phyloP scores from a whole-genome alignment of 2,329 filamentous ascomycete genomes.

The Pezicula neosporulosa region DNA sequence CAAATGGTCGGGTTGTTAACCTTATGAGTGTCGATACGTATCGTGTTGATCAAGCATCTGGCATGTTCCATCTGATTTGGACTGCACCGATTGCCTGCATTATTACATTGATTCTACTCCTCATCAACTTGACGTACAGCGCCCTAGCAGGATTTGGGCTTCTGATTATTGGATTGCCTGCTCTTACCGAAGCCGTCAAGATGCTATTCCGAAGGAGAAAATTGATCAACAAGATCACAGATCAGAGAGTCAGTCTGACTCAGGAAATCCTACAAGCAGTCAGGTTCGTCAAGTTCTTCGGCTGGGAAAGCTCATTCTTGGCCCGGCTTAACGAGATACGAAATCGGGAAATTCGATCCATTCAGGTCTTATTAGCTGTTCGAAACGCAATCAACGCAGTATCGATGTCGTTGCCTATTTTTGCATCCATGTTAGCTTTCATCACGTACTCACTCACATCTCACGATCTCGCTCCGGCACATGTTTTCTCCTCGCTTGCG shows the following conservation, averaged over 20 bases:
- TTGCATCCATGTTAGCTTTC: conserved; percentile 90
- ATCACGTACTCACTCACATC: conserved; percentile 70
- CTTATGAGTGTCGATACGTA: conserved; percentile 93
- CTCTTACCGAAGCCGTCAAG: conserved; percentile 71
- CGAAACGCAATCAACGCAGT: conserved; percentile 60
- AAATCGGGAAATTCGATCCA: conserved; percentile 57
- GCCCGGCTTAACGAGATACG: conserved; percentile 54
- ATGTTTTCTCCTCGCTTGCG: conserved; percentile 84
- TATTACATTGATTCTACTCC: conserved; percentile 75
- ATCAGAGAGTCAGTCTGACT: conserved; percentile 60
- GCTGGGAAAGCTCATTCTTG: conserved; percentile 62
- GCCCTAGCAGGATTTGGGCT: conserved; percentile 82
- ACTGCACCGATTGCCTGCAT: conserved; percentile 73
- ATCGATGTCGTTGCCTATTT: conserved; percentile 75
- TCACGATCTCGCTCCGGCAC: conserved; percentile 65
- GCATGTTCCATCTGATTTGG: conserved; percentile 86
- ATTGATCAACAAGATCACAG: conserved; percentile 68
- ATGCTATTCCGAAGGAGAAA: conserved; percentile 70
- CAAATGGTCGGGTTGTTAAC: conserved; percentile 84
- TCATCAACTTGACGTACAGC: conserved; percentile 84
- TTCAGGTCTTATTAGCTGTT: conserved; percentile 71
- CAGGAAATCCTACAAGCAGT: conserved; percentile 63
- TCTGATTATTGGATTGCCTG: conserved; percentile 73
- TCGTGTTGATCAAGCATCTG: conserved; percentile 79
- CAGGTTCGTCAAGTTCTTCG: conserved; percentile 65